Conservation (phyloP, 2,329 filamentous ascomycete species). For the Pseudophaeomoniella oleicola region DNA sequence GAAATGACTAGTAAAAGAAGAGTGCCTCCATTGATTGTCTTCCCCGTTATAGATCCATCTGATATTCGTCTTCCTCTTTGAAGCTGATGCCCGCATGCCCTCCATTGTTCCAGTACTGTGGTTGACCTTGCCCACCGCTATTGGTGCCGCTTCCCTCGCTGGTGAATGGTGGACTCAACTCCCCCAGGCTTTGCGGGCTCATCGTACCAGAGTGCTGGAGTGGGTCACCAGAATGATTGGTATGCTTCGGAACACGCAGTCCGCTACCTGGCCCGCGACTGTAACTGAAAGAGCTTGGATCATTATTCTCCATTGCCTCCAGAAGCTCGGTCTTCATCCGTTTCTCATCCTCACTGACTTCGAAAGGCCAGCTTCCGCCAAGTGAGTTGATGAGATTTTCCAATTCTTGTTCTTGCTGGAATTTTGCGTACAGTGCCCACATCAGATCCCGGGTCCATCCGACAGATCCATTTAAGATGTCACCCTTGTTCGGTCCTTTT, state of each 20-base stretch:
- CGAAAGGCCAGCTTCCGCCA: constrained; percentile 64
- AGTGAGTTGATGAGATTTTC: constrained; percentile 59
- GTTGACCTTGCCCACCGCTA: constrained; percentile 29
- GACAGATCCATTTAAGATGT: constrained; percentile 92
- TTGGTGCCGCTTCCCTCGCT: constrained; percentile 54
- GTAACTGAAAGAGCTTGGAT: constrained; percentile 63
- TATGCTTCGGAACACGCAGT: constrained; percentile 82
- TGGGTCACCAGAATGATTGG: constrained; percentile 74
- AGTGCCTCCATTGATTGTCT: no score
- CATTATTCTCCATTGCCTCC: constrained; percentile 73
- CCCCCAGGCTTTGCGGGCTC: constrained; percentile 42
- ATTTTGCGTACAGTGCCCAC: constrained; percentile 86
- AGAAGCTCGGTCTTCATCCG: constrained; percentile 90
- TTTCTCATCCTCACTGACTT: constrained; percentile 78
- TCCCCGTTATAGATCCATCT: constrained; percentile 1
- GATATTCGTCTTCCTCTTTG: constrained; percentile 1
- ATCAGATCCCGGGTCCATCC: constrained; percentile 96
- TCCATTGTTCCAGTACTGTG: constrained; percentile 37
- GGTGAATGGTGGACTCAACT: constrained; percentile 55
- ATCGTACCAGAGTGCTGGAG: constrained; percentile 35
- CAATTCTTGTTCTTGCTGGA: constrained; percentile 79
- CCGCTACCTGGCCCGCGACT: constrained; percentile 71
- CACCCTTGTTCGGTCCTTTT: constrained; percentile 96
- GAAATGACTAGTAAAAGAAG: no score
- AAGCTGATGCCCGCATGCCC: constrained; percentile 43